These are phyloP conservation scores for Diaporthe sp. DNA, from an alignment of 2,329 filamentous ascomycete species.

Conservation along the genomic window DNA sequence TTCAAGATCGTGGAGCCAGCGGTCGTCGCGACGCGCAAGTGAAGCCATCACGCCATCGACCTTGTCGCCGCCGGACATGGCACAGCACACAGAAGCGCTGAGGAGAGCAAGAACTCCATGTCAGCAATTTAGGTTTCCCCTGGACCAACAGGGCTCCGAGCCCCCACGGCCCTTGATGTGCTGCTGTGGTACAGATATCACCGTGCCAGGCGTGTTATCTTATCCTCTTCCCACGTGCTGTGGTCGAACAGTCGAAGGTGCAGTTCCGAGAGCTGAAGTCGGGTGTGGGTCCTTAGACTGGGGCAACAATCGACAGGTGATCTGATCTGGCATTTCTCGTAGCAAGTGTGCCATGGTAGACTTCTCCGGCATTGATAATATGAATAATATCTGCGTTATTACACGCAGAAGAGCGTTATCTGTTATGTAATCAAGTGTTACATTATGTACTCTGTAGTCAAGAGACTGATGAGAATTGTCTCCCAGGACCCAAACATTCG, in stretches of 20 bases:
- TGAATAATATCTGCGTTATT: background rate
- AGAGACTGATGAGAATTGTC: background rate
- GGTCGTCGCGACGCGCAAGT: constrained; percentile 3
- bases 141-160: background rate
- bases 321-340: too few relatives aligned
- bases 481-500: background rate
- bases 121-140: background rate
- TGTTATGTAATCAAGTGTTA: background rate
- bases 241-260: background rate
- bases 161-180: background rate
- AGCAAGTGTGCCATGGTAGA: background rate
- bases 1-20: constrained; percentile 14
- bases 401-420: background rate
- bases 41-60: constrained; percentile 40
- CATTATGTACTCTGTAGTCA: background rate
- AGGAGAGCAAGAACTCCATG: background rate
- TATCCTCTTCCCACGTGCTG: constrained; percentile 5
- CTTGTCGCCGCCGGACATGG: background rate
- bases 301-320: constrained; percentile 1
- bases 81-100: background rate
- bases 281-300: background rate
- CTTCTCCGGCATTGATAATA: background rate
- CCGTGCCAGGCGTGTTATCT: background rate
- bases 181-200: background rate
- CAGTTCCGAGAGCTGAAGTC: background rate